A percentile compares a stretch with the other conserved stretches of the same genome.
These are phyloP conservation scores for Diplocarpon mali DNA, from an alignment of 2,329 filamentous ascomycete species.

Conservation along the genomic window DNA sequence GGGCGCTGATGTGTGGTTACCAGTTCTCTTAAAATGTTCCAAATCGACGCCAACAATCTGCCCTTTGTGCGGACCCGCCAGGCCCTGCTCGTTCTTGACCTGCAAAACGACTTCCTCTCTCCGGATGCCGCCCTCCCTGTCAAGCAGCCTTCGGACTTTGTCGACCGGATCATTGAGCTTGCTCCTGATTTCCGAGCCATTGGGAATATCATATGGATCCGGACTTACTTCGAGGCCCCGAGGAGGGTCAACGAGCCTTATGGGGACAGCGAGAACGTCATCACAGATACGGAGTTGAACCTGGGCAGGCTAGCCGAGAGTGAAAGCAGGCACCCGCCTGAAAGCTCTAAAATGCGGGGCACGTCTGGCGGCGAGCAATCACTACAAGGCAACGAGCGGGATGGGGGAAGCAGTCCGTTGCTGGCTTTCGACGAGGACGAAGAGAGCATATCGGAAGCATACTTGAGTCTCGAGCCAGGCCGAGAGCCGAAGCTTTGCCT, in stretches of 20 bases:
- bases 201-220: constrained; percentile 75
- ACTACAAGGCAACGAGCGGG: constrained; percentile 7
- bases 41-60: constrained; percentile 44
- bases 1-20: constrained; percentile 7
- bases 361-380: not conserved
- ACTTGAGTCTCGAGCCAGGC: constrained; percentile 19
- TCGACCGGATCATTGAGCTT: constrained; percentile 55
- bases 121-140: constrained; percentile 57
- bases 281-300: constrained; percentile 23
- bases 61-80: constrained; percentile 48
- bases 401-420: not conserved
- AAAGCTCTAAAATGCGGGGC: not conserved
- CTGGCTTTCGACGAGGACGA: constrained; percentile 13
- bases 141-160: constrained; percentile 49
- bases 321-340: not conserved
- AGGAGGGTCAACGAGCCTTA: constrained; percentile 41
- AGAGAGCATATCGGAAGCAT: constrained; percentile 18
- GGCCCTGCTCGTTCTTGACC: constrained; percentile 73
- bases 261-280: constrained; percentile 23
- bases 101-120: constrained; percentile 82
- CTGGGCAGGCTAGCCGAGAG: constrained; percentile 3
- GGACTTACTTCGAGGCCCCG: constrained; percentile 58
- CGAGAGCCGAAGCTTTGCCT: constrained; percentile 32
- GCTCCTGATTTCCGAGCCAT: constrained; percentile 61
- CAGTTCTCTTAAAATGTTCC: constrained; percentile 34